These are phyloP conservation scores for Suillus hirtellus DNA, from an alignment of 768 basidiomycete species.

Conservation along the genomic window DNA sequence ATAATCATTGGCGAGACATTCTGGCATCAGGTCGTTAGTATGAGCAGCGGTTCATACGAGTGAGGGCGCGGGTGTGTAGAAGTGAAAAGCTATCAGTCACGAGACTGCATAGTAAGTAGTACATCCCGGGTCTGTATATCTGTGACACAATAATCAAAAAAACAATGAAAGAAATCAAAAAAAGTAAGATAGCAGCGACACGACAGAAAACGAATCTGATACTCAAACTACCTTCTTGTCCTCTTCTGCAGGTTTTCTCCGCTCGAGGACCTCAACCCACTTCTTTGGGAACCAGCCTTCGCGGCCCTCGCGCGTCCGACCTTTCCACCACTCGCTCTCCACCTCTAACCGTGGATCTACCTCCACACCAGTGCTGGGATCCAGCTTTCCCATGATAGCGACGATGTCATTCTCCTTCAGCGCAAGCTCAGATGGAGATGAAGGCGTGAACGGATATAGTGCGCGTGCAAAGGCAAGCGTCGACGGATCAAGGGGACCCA, in stretches of 20 bases:
- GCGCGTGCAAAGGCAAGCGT: conserved; percentile 84
- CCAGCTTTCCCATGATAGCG: conserved; percentile 82
- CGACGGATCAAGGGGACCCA: conserved; percentile 72
- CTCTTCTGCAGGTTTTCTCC: conserved; percentile 38
- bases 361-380: conserved; percentile 65
- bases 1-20: no score
- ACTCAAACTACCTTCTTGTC: conserved; percentile 42
- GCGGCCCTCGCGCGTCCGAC: conserved; percentile 86
- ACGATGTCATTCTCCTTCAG: conserved; percentile 92
- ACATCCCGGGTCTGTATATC: background rate
- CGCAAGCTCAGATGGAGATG: conserved; percentile 74
- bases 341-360: conserved; percentile 64
- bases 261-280: conserved; percentile 76
- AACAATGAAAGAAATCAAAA: background rate
- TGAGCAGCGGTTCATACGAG: no score
- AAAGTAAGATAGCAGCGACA: background rate
- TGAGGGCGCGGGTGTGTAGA: no score
- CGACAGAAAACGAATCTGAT: background rate
- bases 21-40: no score
- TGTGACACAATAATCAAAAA: background rate
- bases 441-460: conserved; percentile 72
- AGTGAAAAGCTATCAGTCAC: no score
- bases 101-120: background rate
- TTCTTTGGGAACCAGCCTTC: conserved; percentile 95
- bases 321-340: conserved; percentile 90